Evolutionary conservation across 257 asterid species (phyloP).

Genomic region (Parsonsia alboflavescens): DNA sequence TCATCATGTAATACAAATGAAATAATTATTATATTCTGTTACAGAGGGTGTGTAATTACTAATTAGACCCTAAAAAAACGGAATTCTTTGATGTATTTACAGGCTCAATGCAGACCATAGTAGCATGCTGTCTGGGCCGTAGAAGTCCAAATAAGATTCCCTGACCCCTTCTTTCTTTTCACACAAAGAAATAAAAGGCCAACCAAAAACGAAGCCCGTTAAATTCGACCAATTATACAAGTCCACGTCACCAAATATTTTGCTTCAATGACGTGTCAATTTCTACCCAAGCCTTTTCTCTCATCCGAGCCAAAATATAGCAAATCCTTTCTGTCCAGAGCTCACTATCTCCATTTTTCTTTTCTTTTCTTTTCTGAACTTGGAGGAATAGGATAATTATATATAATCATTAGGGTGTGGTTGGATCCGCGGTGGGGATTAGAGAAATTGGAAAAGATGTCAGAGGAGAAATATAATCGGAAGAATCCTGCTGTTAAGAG

Average conservation of each 20-base stretch:
- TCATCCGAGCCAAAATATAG: not conserved
- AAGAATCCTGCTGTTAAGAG: constrained; percentile 92
- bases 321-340: not conserved
- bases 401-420: constrained; percentile 22
- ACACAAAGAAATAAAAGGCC: not conserved
- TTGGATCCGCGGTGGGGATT: constrained; percentile 23
- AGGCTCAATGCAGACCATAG: too few relatives aligned
- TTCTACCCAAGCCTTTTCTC: not conserved
- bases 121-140: not conserved
- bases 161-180: not conserved
- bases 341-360: not conserved
- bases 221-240: not conserved
- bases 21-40: too few relatives aligned
- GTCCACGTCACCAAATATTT: constrained; percentile 8
- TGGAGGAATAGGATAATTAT: constrained; percentile 13
- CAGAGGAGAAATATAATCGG: constrained; percentile 76
- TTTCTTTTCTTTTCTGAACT: not conserved
- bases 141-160: not conserved
- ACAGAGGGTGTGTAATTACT: too few relatives aligned
- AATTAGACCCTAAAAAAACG: too few relatives aligned
- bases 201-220: not conserved
- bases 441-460: constrained; percentile 30
- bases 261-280: constrained; percentile 13
- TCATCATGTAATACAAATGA: too few relatives aligned
- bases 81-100: too few relatives aligned